phyloP scores from a whole-genome alignment of 768 basidiomycete species.

The Tulasnella sp. region DNA sequence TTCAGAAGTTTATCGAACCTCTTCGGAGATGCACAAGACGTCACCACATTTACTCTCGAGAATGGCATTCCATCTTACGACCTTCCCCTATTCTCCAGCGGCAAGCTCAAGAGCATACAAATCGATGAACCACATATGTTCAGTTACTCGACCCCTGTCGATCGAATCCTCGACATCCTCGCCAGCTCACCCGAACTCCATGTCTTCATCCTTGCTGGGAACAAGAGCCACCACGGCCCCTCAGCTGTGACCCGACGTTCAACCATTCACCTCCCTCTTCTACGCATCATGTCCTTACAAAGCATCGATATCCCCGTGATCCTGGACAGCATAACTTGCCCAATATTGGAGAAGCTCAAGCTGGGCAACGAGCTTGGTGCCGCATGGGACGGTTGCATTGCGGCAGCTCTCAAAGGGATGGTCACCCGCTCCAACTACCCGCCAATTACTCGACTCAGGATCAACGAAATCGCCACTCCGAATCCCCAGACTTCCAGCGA shows the following conservation, averaged over 20 bases:
- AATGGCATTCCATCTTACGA: conserved; percentile 14
- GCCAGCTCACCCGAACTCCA: conserved; percentile 8
- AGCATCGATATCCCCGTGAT: conserved; percentile 12
- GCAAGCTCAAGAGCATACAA: conserved; percentile 10
- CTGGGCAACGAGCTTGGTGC: conserved; percentile 11
- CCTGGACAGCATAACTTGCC: conserved; percentile 2
- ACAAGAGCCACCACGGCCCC: conserved; percentile 1
- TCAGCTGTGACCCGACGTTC: background rate
- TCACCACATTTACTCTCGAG: conserved; percentile 10
- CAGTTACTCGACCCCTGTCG: conserved; percentile 8
- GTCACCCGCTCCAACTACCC: conserved; percentile 3
- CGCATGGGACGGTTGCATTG: conserved; percentile 9
- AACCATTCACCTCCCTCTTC: background rate
- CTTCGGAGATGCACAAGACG: conserved; percentile 8
- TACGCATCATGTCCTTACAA: conserved; percentile 12
- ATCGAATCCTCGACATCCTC: conserved; percentile 6
- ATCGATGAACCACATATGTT: conserved; percentile 14
- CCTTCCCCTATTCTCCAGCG: background rate
- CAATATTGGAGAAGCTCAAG: conserved; percentile 11
- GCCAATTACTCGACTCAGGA: conserved; percentile 10
- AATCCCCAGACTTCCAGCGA: background rate
- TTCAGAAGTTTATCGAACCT: background rate
- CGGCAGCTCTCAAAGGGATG: background rate
- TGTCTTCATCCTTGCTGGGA: conserved; percentile 11
- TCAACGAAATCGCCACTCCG: conserved; percentile 13